These are phyloP conservation scores for Plasmodium vivax DNA, from an alignment of 169 alveolate genomes.

Conservation along the genomic window DNA sequence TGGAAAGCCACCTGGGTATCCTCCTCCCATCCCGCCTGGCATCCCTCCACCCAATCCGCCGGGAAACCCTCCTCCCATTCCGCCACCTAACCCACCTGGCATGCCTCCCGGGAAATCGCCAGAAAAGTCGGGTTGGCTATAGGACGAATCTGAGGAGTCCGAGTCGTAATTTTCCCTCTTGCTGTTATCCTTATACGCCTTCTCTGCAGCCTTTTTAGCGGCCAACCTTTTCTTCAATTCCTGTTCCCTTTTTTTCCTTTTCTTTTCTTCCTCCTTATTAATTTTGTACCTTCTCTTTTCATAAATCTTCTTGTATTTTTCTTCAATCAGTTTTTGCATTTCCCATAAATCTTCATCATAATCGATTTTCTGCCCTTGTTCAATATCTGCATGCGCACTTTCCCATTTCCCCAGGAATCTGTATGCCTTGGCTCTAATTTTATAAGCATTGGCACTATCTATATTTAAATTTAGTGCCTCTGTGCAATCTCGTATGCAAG, in stretches of 20 bases:
- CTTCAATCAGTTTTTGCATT: conserved; percentile 83
- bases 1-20: conserved; percentile 79
- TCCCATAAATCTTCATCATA: conserved; percentile 85
- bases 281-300: conserved; percentile 77
- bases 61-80: conserved; percentile 77
- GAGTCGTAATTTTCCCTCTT: conserved; percentile 67
- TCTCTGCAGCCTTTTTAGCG: conserved; percentile 74
- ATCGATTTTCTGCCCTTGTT: conserved; percentile 84
- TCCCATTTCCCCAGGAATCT: conserved; percentile 83
- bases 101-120: conserved; percentile 77
- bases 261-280: conserved; percentile 77
- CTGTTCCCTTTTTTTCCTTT: conserved; percentile 75
- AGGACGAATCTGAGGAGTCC: conserved; percentile 51
- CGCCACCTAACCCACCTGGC: conserved; percentile 81
- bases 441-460: conserved; percentile 84
- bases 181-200: conserved; percentile 75
- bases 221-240: conserved; percentile 77
- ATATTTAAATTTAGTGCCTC: conserved; percentile 82
- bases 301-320: conserved; percentile 81
- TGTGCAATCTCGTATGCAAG: conserved; percentile 83
- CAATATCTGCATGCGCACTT: conserved; percentile 83
- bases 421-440: conserved; percentile 81
- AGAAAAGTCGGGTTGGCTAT: conserved; percentile 69
- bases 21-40: conserved; percentile 79
- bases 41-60: conserved; percentile 81